These are phyloP conservation scores for Diaporthe ampelina DNA, from an alignment of 2,329 filamentous ascomycete genomes.

Conservation along the genomic window DNA sequence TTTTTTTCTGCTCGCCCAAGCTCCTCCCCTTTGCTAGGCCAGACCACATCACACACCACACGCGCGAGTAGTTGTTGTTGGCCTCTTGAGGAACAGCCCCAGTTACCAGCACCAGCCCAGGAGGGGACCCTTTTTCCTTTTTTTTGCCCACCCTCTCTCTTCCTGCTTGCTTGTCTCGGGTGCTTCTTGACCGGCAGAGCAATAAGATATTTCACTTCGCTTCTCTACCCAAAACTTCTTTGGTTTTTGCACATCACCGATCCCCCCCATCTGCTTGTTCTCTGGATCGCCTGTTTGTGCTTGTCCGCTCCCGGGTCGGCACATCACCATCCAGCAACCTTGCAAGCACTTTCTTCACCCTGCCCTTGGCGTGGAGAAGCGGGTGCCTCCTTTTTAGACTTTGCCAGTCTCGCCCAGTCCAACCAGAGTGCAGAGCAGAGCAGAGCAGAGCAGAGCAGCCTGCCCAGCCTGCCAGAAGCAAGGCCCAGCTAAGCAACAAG, in stretches of 20 bases:
- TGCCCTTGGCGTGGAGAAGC: slow-evolving; percentile 34
- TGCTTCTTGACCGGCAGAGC: slow-evolving; percentile 25
- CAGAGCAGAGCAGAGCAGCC: neutral
- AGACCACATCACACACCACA: slow-evolving; percentile 5
- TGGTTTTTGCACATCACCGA: slow-evolving; percentile 28
- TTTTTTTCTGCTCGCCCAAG: slow-evolving; percentile 27
- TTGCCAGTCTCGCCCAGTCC: slow-evolving; percentile 10
- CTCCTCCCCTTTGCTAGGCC: slow-evolving; percentile 21
- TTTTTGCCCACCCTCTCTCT: neutral
- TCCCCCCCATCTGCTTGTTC: slow-evolving; percentile 15
- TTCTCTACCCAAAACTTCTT: slow-evolving; percentile 8
- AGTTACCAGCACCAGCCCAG: slow-evolving; percentile 18
- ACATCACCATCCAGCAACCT: slow-evolving; percentile 33
- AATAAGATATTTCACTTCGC: slow-evolving; percentile 25
- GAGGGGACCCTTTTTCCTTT: slow-evolving; percentile 27
- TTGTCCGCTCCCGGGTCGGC: slow-evolving; percentile 18
- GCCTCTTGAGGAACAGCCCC: slow-evolving; percentile 32
- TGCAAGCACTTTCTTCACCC: slow-evolving; percentile 10
- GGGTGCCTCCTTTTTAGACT: slow-evolving; percentile 33
- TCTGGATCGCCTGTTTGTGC: slow-evolving; percentile 19
- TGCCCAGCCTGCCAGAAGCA: slow-evolving; percentile 3
- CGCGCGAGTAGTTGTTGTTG: slow-evolving; percentile 26
- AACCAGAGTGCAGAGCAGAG: neutral
- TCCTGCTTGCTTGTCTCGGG: slow-evolving; percentile 17
- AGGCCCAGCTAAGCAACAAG: too few relatives aligned